Conservation (phyloP, 305 asterid genomes). For the Fraxinus ornus region DNA sequence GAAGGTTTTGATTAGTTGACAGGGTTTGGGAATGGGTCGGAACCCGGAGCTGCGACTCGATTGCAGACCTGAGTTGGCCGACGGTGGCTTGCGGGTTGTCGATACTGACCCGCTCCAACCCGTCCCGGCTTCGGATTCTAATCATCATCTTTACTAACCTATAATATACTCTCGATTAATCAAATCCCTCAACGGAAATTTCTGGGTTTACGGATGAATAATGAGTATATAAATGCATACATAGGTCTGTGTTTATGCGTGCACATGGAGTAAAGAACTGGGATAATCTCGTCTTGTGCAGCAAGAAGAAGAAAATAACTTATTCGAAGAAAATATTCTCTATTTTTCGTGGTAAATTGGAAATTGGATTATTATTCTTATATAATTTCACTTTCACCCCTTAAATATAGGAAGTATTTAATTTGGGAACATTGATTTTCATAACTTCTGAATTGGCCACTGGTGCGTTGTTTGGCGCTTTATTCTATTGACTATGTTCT, state of each 20-base stretch:
- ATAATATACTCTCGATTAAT: neutral
- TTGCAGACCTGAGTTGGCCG: slow-evolving; percentile 55
- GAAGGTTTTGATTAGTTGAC: slow-evolving; percentile 77
- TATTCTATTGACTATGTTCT: no score
- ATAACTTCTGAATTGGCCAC: no score
- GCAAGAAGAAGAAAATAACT: slow-evolving; percentile 13
- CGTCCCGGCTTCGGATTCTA: slow-evolving; percentile 95
- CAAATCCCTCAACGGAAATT: neutral
- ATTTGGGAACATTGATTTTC: no score
- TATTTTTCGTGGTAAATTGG: no score
- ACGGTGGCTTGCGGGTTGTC: slow-evolving; percentile 61
- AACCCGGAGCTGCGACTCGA: slow-evolving; percentile 74
- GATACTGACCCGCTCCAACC: slow-evolving; percentile 76
- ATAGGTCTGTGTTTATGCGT: neutral
- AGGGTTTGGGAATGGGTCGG: slow-evolving; percentile 69
- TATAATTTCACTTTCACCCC: no score
- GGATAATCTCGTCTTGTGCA: slow-evolving; percentile 1
- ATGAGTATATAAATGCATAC: neutral
- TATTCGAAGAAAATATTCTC: neutral
- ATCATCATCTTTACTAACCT: slow-evolving; percentile 65
- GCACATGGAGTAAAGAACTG: neutral
- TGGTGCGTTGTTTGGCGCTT: no score
- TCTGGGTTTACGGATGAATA: neutral
- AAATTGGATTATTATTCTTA: no score
- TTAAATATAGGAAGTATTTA: no score